A percentile compares a stretch with the other conserved stretches of the same genome.
Evolutionary conservation across 208 protist species (phyloP).

Genomic region (Wallacemonas sp.): DNA sequence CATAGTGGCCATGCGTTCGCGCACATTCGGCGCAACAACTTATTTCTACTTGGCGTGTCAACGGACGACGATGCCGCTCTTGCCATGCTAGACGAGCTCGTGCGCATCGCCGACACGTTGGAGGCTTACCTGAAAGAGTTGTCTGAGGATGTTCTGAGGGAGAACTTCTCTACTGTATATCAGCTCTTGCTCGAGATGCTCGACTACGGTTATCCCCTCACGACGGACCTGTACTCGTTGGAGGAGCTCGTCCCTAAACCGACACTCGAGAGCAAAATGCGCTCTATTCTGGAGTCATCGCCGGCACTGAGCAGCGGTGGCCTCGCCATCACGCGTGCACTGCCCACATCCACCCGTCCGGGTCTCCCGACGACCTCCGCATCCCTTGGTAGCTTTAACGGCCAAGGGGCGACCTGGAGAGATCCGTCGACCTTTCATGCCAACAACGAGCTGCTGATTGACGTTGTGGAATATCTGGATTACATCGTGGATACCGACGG

Average conservation of each 20-base stretch:
- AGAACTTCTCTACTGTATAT: constrained; percentile 92
- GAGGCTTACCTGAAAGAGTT: constrained; percentile 80
- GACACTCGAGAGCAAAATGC: constrained; percentile 83
- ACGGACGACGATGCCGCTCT: constrained; percentile 72
- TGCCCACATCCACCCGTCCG: background rate
- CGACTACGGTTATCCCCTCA: constrained; percentile 92
- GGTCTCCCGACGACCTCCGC: constrained; percentile 8
- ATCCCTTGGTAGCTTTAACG: constrained; percentile 15
- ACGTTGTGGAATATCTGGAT: constrained; percentile 89
- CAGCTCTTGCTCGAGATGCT: constrained; percentile 93
- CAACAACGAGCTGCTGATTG: constrained; percentile 93
- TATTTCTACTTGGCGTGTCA: constrained; percentile 73
- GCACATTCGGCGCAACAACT: constrained; percentile 68
- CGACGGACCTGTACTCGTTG: constrained; percentile 78
- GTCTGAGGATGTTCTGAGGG: constrained; percentile 74
- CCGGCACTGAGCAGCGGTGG: constrained; percentile 10
- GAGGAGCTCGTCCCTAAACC: constrained; percentile 88
- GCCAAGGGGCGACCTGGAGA: constrained; percentile 76
- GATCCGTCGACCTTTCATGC: constrained; percentile 65
- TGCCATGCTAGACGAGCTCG: constrained; percentile 77
- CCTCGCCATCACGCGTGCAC: constrained; percentile 10
- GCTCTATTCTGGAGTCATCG: constrained; percentile 60
- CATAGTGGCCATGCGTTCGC: constrained; percentile 70
- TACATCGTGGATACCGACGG: constrained; percentile 84
- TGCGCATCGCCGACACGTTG: constrained; percentile 61